Conservation (phyloP, 306 rosid genomes). For the Fragaria nilgerrensis region DNA sequence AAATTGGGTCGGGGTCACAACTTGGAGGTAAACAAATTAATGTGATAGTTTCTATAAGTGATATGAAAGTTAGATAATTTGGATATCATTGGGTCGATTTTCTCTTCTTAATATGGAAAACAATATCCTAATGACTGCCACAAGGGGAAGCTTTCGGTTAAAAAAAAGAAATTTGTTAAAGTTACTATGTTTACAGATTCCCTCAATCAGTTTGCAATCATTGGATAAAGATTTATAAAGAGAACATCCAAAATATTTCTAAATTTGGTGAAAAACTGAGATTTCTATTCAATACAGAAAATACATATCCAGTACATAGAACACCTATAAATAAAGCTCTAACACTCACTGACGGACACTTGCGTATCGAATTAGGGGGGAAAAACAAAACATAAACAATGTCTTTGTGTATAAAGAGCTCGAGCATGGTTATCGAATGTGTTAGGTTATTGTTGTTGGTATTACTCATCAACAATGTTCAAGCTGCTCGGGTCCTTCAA, state of each 20-base stretch:
- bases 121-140: too few species aligned
- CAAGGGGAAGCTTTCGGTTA: too few species aligned
- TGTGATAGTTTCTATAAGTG: too few species aligned
- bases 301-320: neutral
- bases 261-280: neutral
- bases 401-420: constrained; percentile 12
- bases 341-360: neutral
- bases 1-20: too few species aligned
- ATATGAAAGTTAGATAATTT: too few species aligned
- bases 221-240: neutral
- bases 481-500: neutral
- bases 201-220: neutral
- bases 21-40: too few species aligned
- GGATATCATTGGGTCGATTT: too few species aligned
- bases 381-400: neutral
- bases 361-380: neutral
- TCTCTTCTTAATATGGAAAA: too few species aligned
- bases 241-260: neutral
- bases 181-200: too few species aligned
- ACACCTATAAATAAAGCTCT: neutral
- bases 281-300: neutral
- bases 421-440: neutral
- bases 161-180: too few species aligned
- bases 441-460: constrained; percentile 14
- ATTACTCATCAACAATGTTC: neutral